A percentile compares a stretch with the other conserved stretches of the same genome.
Conservation (phyloP, 106 monocot genomes). For the Acorus gramineus region DNA sequence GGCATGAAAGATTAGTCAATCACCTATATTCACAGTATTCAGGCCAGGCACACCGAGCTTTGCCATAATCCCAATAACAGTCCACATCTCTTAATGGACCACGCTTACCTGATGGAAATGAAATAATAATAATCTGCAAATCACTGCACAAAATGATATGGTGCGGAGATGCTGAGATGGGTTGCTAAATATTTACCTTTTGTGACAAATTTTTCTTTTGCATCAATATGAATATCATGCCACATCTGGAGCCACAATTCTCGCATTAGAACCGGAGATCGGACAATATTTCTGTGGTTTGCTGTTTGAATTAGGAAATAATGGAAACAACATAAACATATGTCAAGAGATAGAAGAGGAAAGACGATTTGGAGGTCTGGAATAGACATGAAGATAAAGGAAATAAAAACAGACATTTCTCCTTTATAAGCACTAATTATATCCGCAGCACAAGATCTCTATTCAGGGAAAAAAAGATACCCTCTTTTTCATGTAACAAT, state of each 20-base stretch:
- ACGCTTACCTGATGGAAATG: conserved; percentile 46
- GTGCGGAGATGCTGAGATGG: not conserved
- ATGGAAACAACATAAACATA: too few relatives aligned
- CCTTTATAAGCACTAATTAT: too few relatives aligned
- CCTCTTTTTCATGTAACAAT: too few relatives aligned
- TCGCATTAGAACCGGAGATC: conserved; percentile 78
- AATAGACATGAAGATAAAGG: too few relatives aligned
- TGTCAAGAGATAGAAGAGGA: too few relatives aligned
- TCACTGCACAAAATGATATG: not conserved
- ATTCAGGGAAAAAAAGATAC: too few relatives aligned
- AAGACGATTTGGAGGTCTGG: too few relatives aligned
- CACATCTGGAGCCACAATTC: conserved; percentile 99
- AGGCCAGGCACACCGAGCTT: conserved; percentile 96
- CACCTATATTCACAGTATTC: conserved; percentile 99
- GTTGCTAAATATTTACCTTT: conserved; percentile 44
- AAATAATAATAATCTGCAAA: not conserved
- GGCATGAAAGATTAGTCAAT: not conserved
- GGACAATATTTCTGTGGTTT: conserved; percentile 92
- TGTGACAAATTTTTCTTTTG: conserved; percentile 82
- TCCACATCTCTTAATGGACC: conserved; percentile 87
- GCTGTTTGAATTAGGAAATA: conserved; percentile 26
- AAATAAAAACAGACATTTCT: too few relatives aligned
- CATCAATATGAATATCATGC: conserved; percentile 92
- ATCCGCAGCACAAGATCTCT: too few relatives aligned
- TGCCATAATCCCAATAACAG: conserved; percentile 98